Conservation (phyloP, 345 rosid genomes). For the Salix exigua region DNA sequence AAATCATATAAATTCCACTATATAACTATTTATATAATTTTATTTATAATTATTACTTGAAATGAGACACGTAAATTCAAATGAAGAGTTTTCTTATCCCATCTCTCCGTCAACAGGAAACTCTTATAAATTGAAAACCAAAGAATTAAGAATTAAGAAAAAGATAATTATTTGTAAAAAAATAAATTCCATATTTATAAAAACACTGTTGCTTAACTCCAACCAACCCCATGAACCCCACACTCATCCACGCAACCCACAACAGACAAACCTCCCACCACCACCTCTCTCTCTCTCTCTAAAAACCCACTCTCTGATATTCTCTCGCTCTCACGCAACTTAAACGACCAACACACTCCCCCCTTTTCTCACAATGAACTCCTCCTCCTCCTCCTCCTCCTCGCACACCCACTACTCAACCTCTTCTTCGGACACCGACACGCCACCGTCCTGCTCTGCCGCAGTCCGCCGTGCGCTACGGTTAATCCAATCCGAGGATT, state of each 20-base stretch:
- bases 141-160: no score
- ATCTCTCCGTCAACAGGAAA: no score
- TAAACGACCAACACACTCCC: neutral
- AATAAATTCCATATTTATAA: neutral
- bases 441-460: constrained; percentile 51
- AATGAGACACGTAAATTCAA: no score
- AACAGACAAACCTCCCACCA: constrained; percentile 26
- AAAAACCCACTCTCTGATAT: neutral
- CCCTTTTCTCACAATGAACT: neutral
- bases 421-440: constrained; percentile 44
- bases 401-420: constrained; percentile 25
- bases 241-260: constrained; percentile 8
- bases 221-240: constrained; percentile 23
- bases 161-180: no score
- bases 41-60: no score
- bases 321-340: neutral
- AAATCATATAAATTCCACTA: no score
- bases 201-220: constrained; percentile 56
- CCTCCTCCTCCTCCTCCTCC: neutral
- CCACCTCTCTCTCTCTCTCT: constrained; percentile 3
- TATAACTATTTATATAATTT: no score
- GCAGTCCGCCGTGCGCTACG: constrained; percentile 50
- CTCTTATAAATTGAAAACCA: no score
- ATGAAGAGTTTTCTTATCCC: no score
- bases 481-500: constrained; percentile 49